Evolutionary conservation across 495 filamentous ascomycete species (phyloP), one percentile per base, ranked within the genome.

Genomic region (Penicillium ucsense): DNA sequence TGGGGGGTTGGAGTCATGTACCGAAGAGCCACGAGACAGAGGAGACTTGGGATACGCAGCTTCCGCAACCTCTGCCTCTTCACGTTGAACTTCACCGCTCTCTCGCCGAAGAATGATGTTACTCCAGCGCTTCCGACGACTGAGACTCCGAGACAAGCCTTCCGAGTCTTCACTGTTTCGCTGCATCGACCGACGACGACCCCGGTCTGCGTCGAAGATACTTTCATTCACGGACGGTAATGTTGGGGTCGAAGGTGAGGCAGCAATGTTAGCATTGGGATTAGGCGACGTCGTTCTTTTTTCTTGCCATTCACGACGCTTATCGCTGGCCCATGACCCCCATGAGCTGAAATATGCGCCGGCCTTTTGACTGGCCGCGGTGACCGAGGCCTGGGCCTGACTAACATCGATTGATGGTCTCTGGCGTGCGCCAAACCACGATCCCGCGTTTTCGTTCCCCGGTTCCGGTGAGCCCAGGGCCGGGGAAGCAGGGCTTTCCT

Each of bases 261-360:
- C 30, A 8, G 37, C 37, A 9, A 45, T 50, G 7, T 41, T 47
- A 8, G 60, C 50, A 6, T 38, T 48, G n/a, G 61, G 52, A 30
- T 49, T 58, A 0, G 65, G 47, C 3, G 70, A 54, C 27, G 64
- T 40, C 9, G 52, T 54, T 47, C 63, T 67, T 46, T 67, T 69
- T 29, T 75, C 67, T 44, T 73, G 71, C 76, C 72, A 77, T 41
- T 72, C 71, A 57, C 85, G 88, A 41, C 84, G 74, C 68, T 94
- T 94, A 66, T 98, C 90, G 31, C 80, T 82, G 5, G 91, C 91
- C 92, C 92, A 98, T 3, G 80, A 69, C n/a, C 89, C 83, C 94
- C 94, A 97, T 29, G 88, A 94, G 42, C 84, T 89, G 41, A 98
- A 74, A 56, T 95, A 98, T 4, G 91, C 85, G 11, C 88, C 78